Conservation (phyloP, 768 basidiomycete species). For the Mycena capillaripes region DNA sequence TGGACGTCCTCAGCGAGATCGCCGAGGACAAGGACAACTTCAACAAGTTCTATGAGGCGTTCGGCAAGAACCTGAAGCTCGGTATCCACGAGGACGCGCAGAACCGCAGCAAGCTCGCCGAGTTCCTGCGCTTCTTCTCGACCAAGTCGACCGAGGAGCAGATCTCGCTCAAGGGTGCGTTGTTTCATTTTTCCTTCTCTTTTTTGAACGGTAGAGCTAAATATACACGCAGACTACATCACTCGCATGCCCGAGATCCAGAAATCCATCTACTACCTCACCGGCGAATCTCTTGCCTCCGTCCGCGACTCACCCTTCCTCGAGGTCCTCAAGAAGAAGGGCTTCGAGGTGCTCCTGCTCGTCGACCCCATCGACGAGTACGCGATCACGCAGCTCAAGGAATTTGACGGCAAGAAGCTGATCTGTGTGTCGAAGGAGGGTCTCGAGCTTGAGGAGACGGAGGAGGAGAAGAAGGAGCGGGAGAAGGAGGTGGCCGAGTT, state of each 20-base stretch:
- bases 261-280: constrained; percentile 99
- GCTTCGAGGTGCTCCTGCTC: constrained; percentile 97
- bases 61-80: constrained; percentile 99
- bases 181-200: not conserved
- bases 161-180: constrained; percentile 90
- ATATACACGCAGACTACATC: constrained; percentile 83
- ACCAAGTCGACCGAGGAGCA: constrained; percentile 94
- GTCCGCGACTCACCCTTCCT: constrained; percentile 98
- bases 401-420: constrained; percentile 98
- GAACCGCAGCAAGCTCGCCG: constrained; percentile 99
- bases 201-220: not conserved
- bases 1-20: constrained; percentile 96
- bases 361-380: constrained; percentile 99
- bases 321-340: constrained; percentile 99
- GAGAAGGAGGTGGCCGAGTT: constrained; percentile 90
- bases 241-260: constrained; percentile 99
- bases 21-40: constrained; percentile 99
- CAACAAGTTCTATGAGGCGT: constrained; percentile 96
- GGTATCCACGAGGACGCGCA: constrained; percentile 99
- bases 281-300: constrained; percentile 94
- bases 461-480: constrained; percentile 93
- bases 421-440: constrained; percentile 99
- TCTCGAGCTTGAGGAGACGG: constrained; percentile 98
- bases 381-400: constrained; percentile 98
- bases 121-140: constrained; percentile 98